Conservation (phyloP, 129 eudicot genomes). For the Flaveria trinervia region DNA sequence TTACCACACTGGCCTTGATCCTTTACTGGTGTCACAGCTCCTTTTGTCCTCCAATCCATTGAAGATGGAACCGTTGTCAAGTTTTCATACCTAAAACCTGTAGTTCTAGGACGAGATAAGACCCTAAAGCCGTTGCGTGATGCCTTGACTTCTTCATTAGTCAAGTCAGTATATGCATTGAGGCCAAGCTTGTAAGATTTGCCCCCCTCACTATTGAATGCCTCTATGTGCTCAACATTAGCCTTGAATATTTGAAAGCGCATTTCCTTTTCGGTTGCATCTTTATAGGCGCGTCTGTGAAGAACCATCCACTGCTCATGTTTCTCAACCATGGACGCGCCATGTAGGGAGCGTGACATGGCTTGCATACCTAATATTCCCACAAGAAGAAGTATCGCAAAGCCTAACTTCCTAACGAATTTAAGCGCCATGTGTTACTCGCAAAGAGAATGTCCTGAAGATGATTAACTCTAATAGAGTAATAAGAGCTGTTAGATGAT, state of each 20-base stretch:
- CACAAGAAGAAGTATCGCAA: conserved; percentile 16
- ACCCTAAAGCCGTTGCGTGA: conserved; percentile 27
- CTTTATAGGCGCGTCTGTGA: conserved; percentile 30
- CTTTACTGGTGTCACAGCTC: conserved; percentile 30
- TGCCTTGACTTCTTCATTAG: conserved; percentile 30
- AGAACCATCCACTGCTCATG: conserved; percentile 33
- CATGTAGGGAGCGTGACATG: conserved; percentile 16
- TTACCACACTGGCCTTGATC: conserved; percentile 36
- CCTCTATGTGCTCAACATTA: conserved; percentile 27
- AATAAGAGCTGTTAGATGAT: neutral
- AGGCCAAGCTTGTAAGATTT: conserved; percentile 24
- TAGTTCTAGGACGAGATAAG: neutral
- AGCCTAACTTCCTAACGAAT: neutral
- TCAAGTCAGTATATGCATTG: conserved; percentile 29
- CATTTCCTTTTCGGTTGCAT: conserved; percentile 25
- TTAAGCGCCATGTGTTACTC: conserved; percentile 8
- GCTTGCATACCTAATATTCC: conserved; percentile 7
- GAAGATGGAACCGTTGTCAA: conserved; percentile 7
- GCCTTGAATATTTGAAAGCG: conserved; percentile 23
- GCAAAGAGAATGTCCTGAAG: too few species aligned
- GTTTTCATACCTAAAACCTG: conserved; percentile 17
- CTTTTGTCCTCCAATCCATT: conserved; percentile 31
- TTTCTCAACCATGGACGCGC: conserved; percentile 13
- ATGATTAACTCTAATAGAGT: neutral
- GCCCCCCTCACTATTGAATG: conserved; percentile 11